Evolutionary conservation across 2,329 filamentous ascomycete genomes (phyloP).

Genomic region (Botrytis tulipae): DNA sequence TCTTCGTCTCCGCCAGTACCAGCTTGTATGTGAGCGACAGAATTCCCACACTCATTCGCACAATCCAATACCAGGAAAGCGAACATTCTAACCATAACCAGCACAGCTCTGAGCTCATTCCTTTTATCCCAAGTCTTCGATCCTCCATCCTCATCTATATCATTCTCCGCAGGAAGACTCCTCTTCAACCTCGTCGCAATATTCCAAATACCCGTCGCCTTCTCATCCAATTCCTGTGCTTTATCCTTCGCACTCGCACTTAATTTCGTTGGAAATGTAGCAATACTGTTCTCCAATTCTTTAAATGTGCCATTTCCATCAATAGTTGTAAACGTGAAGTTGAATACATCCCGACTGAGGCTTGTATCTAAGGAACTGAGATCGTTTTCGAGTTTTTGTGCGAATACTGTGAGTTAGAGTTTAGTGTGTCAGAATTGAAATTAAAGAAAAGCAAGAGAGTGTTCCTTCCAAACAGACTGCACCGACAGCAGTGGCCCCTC

Average conservation of each 20-base stretch:
- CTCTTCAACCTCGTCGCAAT: conserved; percentile 53
- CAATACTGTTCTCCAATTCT: conserved; percentile 42
- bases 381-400: conserved; percentile 9
- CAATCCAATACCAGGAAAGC: conserved; percentile 67
- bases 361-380: neutral
- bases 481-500: neutral
- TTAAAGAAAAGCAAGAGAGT: neutral
- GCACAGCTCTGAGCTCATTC: conserved; percentile 21
- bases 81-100: conserved; percentile 48
- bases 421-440: neutral
- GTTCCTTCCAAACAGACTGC: conserved; percentile 26
- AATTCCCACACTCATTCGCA: conserved; percentile 41
- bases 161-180: conserved; percentile 27
- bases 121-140: neutral
- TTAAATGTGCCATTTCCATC: neutral
- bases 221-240: conserved; percentile 51
- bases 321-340: neutral
- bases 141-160: conserved; percentile 22
- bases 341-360: neutral
- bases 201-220: conserved; percentile 66
- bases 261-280: conserved; percentile 39
- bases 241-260: conserved; percentile 28
- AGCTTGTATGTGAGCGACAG: neutral
- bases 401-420: neutral
- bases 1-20: neutral